Percentiles rank a stretch among this genome's conserved stretches.
Evolutionary conservation across 2,329 filamentous ascomycete genomes (phyloP).

Genomic region (Fusarium vanettenii): DNA sequence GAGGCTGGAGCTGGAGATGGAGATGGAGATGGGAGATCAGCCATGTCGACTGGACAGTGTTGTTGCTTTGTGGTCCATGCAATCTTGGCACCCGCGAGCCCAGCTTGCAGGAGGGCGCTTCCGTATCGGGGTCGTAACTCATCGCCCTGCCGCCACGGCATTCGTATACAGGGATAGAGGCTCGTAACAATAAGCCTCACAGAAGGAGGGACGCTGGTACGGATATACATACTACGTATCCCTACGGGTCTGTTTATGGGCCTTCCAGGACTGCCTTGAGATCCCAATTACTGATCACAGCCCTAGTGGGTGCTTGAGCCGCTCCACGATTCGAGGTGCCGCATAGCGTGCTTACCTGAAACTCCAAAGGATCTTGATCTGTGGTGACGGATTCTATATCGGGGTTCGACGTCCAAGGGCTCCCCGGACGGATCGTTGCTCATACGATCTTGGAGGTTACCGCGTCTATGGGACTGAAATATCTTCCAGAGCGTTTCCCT

Average conservation of each 20-base stretch:
- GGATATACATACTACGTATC: neutral
- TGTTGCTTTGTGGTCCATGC: slow-evolving; percentile 20
- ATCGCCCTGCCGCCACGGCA: slow-evolving; percentile 33
- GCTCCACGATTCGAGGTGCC: slow-evolving; percentile 9
- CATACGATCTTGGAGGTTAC: neutral
- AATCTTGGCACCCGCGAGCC: slow-evolving; percentile 3
- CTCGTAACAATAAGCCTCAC: slow-evolving; percentile 36
- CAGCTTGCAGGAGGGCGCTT: slow-evolving; percentile 9
- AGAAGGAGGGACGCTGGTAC: slow-evolving; percentile 1
- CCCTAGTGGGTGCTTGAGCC: slow-evolving; percentile 17
- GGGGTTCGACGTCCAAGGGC: neutral
- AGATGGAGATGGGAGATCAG: slow-evolving; percentile 10
- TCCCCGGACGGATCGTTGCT: neutral
- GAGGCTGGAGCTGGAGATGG: slow-evolving; percentile 22
- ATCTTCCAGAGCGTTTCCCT: neutral
- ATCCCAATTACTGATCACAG: slow-evolving; percentile 23
- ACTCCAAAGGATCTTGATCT: neutral
- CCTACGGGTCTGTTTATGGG: neutral
- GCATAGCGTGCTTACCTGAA: slow-evolving; percentile 12
- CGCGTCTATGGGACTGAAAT: slow-evolving; percentile 5
- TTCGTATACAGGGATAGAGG: slow-evolving; percentile 30
- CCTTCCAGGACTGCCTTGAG: slow-evolving; percentile 10
- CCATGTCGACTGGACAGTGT: neutral
- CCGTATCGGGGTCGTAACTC: slow-evolving; percentile 31
- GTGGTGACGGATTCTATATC: slow-evolving; percentile 5